A percentile compares a stretch with the other conserved stretches of the same genome.
Conservation (phyloP, 2,329 filamentous ascomycete genomes). For the Claviceps pusilla region DNA sequence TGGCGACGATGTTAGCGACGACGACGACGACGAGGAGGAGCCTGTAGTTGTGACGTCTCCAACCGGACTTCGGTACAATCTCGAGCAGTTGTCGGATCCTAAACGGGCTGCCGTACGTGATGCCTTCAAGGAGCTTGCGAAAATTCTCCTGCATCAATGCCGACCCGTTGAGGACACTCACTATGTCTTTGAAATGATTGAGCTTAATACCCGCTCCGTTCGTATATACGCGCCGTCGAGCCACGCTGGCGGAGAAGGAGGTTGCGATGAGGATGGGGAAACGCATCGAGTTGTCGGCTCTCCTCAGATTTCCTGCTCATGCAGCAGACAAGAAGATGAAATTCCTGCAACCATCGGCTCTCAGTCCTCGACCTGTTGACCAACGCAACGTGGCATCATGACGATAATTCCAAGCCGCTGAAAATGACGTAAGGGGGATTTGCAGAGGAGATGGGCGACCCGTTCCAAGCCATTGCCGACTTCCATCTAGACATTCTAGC, state of each 20-base stretch:
- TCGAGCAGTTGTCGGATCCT: too few relatives aligned
- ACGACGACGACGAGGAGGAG: slow-evolving; percentile 21
- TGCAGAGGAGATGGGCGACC: not conserved
- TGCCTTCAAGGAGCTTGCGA: too few relatives aligned
- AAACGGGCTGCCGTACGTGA: too few relatives aligned
- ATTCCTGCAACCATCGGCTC: not conserved
- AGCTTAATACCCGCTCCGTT: too few relatives aligned
- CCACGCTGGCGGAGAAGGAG: too few relatives aligned
- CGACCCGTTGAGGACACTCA: too few relatives aligned
- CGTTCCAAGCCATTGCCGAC: not conserved
- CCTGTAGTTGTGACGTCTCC: slow-evolving; percentile 11
- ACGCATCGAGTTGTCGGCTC: not conserved
- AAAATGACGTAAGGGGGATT: not conserved
- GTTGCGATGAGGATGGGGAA: not conserved
- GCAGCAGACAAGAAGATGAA: not conserved
- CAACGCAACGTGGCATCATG: not conserved
- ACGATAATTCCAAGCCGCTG: not conserved
- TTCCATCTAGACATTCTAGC: not conserved
- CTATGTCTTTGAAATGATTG: too few relatives aligned
- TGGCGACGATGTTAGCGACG: slow-evolving; percentile 14
- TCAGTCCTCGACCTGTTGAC: not conserved
- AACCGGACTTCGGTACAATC: slow-evolving; percentile 15
- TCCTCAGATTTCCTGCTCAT: not conserved
- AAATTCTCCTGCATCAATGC: too few relatives aligned
- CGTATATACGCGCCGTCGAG: too few relatives aligned